Conservation (phyloP, 192 early-diverging fungal genomes). For the Coemansia sp. region DNA sequence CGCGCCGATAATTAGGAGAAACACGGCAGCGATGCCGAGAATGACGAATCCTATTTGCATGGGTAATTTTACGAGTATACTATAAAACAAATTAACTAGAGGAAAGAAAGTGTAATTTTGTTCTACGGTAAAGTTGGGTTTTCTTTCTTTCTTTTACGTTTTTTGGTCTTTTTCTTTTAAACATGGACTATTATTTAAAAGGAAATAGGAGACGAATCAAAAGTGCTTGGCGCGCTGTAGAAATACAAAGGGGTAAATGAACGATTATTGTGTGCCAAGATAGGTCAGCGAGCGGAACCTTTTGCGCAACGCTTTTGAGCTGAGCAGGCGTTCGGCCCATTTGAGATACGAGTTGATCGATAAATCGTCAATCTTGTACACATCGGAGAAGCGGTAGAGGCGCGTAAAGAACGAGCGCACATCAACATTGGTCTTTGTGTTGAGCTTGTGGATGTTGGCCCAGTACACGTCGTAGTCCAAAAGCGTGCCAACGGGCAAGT, state of each 20-base stretch:
- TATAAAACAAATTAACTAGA: slow-evolving; percentile 3
- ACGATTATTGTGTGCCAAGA: slow-evolving; percentile 14
- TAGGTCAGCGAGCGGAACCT: slow-evolving; percentile 36
- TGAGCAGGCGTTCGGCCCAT: slow-evolving; percentile 38
- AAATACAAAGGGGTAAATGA: slow-evolving; percentile 3
- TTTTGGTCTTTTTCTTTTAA: neutral
- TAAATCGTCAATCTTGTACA: slow-evolving; percentile 29
- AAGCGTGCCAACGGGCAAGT: slow-evolving; percentile 29
- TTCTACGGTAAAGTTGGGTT: slow-evolving; percentile 5
- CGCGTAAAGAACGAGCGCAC: slow-evolving; percentile 14
- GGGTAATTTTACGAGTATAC: neutral
- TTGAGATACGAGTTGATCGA: slow-evolving; percentile 38
- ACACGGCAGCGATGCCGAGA: neutral
- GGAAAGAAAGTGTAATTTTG: neutral
- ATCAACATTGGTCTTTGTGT: neutral
- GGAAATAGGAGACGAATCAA: neutral
- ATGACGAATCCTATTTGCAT: slow-evolving; percentile 9
- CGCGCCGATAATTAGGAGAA: slow-evolving; percentile 1
- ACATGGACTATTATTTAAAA: neutral
- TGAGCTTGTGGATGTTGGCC: slow-evolving; percentile 37
- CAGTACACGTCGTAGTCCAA: slow-evolving; percentile 54
- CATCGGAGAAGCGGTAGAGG: slow-evolving; percentile 35
- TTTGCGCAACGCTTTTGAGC: slow-evolving; percentile 30
- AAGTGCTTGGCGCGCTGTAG: neutral
- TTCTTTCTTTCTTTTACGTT: neutral